Conservation (phyloP, 768 basidiomycete genomes). For the Sistotremastrum niveocremeum region DNA sequence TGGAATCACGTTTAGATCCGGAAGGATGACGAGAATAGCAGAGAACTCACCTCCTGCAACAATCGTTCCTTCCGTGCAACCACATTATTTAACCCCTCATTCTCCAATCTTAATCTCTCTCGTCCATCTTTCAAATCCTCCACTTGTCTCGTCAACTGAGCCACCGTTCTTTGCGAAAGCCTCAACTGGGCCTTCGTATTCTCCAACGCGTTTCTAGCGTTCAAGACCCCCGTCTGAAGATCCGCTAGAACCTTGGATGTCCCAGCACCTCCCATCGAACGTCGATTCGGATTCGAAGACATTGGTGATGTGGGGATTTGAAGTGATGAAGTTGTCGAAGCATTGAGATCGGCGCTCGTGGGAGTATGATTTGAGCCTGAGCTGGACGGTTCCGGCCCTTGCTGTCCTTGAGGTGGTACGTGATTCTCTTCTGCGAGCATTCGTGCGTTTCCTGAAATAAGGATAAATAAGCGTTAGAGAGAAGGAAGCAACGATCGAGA, state of each 20-base stretch:
- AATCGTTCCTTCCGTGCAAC: slow-evolving; percentile 78
- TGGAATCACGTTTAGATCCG: no score
- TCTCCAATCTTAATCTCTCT: slow-evolving; percentile 71
- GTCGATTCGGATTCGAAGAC: slow-evolving; percentile 16
- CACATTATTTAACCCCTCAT: slow-evolving; percentile 79
- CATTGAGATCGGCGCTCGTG: slow-evolving; percentile 14
- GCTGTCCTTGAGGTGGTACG: no score
- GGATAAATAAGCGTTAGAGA: background rate
- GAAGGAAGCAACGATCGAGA: no score
- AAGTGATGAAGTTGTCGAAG: slow-evolving; percentile 21
- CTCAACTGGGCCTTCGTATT: slow-evolving; percentile 76
- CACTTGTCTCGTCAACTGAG: slow-evolving; percentile 70
- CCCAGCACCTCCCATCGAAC: slow-evolving; percentile 43
- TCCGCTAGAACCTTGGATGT: slow-evolving; percentile 84
- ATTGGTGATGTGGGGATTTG: slow-evolving; percentile 36
- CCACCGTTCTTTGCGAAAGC: slow-evolving; percentile 70
- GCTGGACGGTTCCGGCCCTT: slow-evolving; percentile 21
- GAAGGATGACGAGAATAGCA: background rate
- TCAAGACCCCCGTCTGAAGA: slow-evolving; percentile 70
- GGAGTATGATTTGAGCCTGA: slow-evolving; percentile 12
- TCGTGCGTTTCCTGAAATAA: slow-evolving; percentile 60
- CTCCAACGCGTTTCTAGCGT: slow-evolving; percentile 69
- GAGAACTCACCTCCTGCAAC: slow-evolving; percentile 64
- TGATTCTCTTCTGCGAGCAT: slow-evolving; percentile 56
- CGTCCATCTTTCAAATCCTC: slow-evolving; percentile 83